phyloP scores from a whole-genome alignment of 176 grass and related monocot species.

The Alopecurus myosuroides region DNA sequence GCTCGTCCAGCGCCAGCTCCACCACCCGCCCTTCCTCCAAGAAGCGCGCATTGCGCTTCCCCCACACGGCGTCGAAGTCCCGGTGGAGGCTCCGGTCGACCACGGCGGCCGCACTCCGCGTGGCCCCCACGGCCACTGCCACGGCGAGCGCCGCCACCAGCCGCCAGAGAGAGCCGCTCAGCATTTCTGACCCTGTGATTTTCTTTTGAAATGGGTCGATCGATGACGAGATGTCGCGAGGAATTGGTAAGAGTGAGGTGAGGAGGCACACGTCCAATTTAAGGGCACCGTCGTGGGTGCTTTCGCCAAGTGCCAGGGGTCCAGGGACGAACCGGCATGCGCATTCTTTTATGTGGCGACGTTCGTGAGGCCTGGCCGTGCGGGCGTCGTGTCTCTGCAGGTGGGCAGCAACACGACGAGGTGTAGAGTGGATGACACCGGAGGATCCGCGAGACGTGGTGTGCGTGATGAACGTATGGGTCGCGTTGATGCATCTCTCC shows the following conservation, averaged over 20 bases:
- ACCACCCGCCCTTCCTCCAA: constrained; percentile 35
- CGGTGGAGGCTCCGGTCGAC: constrained; percentile 27
- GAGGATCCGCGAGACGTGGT: background rate
- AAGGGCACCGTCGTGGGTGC: constrained; percentile 12
- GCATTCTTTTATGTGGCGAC: background rate
- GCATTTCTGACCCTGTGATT: background rate
- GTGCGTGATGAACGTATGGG: background rate
- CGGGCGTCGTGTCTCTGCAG: background rate
- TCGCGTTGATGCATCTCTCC: background rate
- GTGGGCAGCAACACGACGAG: background rate
- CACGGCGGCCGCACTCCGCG: background rate
- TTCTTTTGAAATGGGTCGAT: background rate
- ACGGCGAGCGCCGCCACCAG: background rate
- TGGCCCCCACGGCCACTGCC: background rate
- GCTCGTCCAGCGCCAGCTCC: constrained; percentile 63
- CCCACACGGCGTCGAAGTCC: constrained; percentile 76
- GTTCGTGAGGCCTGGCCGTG: background rate
- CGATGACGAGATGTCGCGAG: background rate
- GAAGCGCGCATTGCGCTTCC: constrained; percentile 55
- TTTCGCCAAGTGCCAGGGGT: constrained; percentile 31
- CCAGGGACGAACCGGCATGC: background rate
- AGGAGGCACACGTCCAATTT: background rate
- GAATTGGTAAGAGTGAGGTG: background rate
- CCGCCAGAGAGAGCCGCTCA: background rate
- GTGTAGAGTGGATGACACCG: background rate